Evolutionary conservation across 1,284 basidiomycete species (phyloP), one percentile per base, ranked within the genome.

Genomic region (Tilletia walkeri): DNA sequence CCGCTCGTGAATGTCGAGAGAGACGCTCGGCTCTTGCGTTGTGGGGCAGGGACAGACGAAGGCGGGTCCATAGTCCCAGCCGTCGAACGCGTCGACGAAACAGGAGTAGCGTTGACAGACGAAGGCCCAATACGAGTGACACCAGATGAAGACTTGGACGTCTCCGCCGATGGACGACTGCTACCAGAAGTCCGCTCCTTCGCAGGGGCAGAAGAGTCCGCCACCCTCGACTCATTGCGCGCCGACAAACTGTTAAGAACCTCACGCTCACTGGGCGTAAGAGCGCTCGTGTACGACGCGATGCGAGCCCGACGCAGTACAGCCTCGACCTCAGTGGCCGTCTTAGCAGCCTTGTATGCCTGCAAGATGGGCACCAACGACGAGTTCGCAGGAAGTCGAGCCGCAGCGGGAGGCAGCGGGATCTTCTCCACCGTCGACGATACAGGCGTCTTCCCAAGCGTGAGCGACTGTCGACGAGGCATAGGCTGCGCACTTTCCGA

Each of bases 341-440:
- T 81, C 75, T 81, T 81, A n/a, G 79, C 79, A 39, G 75, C 76
- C 4, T 76, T 74, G 67, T 81, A 81, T 2, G 79, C 77, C 39
- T 79, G 80, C 63, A 81, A 72, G 16, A 81, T 81, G 2, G 78
- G 72, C 1, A 76, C 63, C 12, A 81, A 73, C 12, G 77, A 71
- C 4, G 69, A 45, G 65, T 72, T 72, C 47, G 69, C 66, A 18
- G 73, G 72, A 3, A 50, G 48, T 24, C 50, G 36, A 4, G 70
- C 50, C 4, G 54, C 63, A 16, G 63, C 34, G 39, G 47, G 41
- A 16, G 45, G 70, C 70, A 56, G 72, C 7, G 30, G 24, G 56
- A 45, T 45, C 41, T 45, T 45, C 67, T 45, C n/a, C 10, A 12
- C 48, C 54, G 54, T 16, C 20, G 67, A 18, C 7, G 67, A 18